Evolutionary conservation across 1,284 basidiomycete species (phyloP), one percentile per base, ranked within the genome.

Genomic region (Stereum hirsutum): DNA sequence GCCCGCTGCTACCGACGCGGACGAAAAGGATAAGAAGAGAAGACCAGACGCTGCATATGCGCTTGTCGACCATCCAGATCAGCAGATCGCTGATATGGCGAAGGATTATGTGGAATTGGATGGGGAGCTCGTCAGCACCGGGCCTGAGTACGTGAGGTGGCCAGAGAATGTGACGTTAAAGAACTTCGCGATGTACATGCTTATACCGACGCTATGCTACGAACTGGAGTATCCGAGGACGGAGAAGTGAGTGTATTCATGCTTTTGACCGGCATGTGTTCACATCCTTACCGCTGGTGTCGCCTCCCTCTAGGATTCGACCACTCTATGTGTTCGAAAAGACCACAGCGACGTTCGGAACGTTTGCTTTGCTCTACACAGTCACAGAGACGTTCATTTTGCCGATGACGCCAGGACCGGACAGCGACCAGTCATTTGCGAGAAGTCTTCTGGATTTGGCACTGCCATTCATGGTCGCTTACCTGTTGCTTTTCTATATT

Each of bases 141-240:
- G 91, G 2, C 72, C 76, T 0, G 60, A 68, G 35, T 65, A 66
- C 39, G 72, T 91, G 33, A 74, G 74, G 21, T 99, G 89, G 81
- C 95, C 95, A 0, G 67, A 81, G 39, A 98, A 95, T 58, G 75
- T 98, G 50, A 85, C 82, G 0, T 76, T 81, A 55, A 76, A 72
- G 56, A 89, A 94, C 63, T 99, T 96, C 58, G 75, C 78, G 37
- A 78, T 89, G 43, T 99, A 95, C 62, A 79, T 91, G 61, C 66
- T 95, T 40, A 83, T 93, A 37, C 95, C 96, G 8, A 91, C 92
- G 0, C 72, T 99, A 38, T 92, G 97, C 5, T 99, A 99, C 59
- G 90, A 98, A 58, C 72, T 99, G 40, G 93, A 96, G 60, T 99
- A 96, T 60, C 95, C 95, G 5, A 69, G 94, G 33, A 96, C 92